Evolutionary conservation across 345 rosid species (phyloP).

Genomic region (Nephelium lappaceum): DNA sequence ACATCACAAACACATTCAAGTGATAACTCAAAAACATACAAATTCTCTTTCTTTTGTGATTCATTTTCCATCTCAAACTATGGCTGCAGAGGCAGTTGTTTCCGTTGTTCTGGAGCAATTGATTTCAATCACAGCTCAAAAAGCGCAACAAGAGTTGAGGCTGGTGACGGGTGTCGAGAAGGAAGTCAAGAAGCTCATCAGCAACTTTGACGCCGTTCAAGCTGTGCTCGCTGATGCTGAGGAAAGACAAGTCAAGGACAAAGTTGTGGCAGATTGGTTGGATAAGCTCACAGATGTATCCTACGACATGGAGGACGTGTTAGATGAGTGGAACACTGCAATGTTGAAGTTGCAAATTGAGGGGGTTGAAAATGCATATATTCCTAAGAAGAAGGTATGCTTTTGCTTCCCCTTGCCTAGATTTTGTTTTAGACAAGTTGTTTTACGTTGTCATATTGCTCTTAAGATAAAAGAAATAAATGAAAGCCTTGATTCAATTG

Average conservation of each 20-base stretch:
- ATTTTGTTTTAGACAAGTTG: not conserved
- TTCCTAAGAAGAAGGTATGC: conserved; percentile 4
- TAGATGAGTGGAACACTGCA: conserved; percentile 1
- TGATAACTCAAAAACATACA: too few species aligned
- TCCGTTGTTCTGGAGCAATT: not conserved
- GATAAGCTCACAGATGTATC: conserved; percentile 7
- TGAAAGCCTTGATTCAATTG: not conserved
- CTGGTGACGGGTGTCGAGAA: not conserved
- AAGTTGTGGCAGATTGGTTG: not conserved
- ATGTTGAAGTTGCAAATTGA: not conserved
- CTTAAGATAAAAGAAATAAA: not conserved
- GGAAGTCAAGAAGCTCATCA: not conserved
- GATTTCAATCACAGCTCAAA: not conserved
- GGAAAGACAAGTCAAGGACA: conserved; percentile 9
- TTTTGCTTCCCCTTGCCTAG: not conserved
- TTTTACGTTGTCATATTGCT: conserved; percentile 3
- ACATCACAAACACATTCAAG: too few species aligned
- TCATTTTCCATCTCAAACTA: not conserved
- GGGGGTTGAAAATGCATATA: not conserved
- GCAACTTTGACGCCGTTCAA: not conserved
- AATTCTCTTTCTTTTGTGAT: not conserved
- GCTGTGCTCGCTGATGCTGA: conserved; percentile 11
- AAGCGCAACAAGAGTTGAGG: not conserved
- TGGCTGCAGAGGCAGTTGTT: not conserved
- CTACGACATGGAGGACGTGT: conserved; percentile 11